Evolutionary conservation across 176 grass and related monocot genomes (phyloP).

Genomic region (Tillandsia leiboldiana): DNA sequence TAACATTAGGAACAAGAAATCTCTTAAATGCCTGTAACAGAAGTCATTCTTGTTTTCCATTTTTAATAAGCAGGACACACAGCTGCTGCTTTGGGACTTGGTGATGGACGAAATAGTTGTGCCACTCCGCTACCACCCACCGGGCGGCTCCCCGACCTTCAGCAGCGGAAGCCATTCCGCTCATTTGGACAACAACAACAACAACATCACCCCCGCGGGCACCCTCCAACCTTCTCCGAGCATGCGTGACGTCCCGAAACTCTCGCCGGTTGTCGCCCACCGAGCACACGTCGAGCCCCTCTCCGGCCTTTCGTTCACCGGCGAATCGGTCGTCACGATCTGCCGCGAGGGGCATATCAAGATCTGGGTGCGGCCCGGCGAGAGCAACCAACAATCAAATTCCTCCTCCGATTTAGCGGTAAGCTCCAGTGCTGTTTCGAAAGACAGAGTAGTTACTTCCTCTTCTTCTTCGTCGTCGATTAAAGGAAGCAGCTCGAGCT

Average conservation of each 20-base stretch:
- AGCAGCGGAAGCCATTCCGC: slow-evolving; percentile 62
- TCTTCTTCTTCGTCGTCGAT: slow-evolving; percentile 12
- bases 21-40: not conserved
- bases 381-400: slow-evolving; percentile 28
- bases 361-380: slow-evolving; percentile 58
- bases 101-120: slow-evolving; percentile 74
- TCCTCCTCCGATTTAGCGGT: slow-evolving; percentile 34
- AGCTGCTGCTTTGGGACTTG: slow-evolving; percentile 88
- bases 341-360: slow-evolving; percentile 78
- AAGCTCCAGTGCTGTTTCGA: slow-evolving; percentile 20
- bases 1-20: not conserved
- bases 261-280: slow-evolving; percentile 69
- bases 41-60: slow-evolving; percentile 9
- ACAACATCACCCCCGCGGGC: slow-evolving; percentile 35
- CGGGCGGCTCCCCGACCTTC: slow-evolving; percentile 64
- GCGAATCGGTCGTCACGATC: slow-evolving; percentile 63
- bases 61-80: slow-evolving; percentile 47
- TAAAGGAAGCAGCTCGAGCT: slow-evolving; percentile 43
- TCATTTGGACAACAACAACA: slow-evolving; percentile 45
- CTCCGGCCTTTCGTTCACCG: slow-evolving; percentile 63
- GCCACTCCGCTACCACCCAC: slow-evolving; percentile 41
- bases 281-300: slow-evolving; percentile 63
- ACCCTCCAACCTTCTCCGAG: slow-evolving; percentile 78
- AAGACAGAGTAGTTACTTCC: slow-evolving; percentile 36
- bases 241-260: slow-evolving; percentile 77